A percentile compares a stretch with the other conserved stretches of the same genome.
Conservation (phyloP, 2,329 filamentous ascomycete species). For the Ilyonectria robusta region DNA sequence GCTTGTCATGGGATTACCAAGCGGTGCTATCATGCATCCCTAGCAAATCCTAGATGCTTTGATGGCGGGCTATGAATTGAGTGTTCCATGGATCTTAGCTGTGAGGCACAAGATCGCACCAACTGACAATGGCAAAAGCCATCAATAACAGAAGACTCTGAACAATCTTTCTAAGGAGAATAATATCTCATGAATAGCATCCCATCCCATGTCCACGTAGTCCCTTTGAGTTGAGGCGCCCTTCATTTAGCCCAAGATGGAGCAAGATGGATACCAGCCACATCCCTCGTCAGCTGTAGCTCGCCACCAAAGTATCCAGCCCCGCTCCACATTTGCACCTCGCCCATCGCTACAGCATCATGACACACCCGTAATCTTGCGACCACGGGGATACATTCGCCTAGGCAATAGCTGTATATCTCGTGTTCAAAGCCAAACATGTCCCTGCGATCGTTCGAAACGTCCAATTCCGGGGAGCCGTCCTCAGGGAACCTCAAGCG, state of each 20-base stretch:
- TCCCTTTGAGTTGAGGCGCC: neutral
- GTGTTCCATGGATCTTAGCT: neutral
- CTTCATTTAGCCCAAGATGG: neutral
- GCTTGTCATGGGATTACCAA: neutral
- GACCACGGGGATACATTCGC: no score
- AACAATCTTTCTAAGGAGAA: neutral
- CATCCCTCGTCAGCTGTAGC: neutral
- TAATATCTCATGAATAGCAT: neutral
- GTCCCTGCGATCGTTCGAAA: conserved; percentile 3
- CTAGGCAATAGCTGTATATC: neutral
- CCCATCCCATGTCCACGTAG: neutral
- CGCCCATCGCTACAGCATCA: neutral
- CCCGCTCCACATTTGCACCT: neutral
- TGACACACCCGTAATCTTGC: neutral
- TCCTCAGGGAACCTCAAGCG: conserved; percentile 12
- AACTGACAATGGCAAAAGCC: neutral
- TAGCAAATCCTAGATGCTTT: neutral
- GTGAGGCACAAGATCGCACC: neutral
- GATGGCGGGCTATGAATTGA: neutral
- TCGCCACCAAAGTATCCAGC: neutral
- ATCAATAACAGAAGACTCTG: neutral
- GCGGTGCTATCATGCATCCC: neutral
- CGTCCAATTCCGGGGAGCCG: conserved; percentile 4
- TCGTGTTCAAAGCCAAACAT: neutral
- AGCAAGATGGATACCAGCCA: neutral